These are phyloP conservation scores for Rhizopogon vinicolor DNA, from an alignment of 768 basidiomycete genomes.

Conservation along the genomic window DNA sequence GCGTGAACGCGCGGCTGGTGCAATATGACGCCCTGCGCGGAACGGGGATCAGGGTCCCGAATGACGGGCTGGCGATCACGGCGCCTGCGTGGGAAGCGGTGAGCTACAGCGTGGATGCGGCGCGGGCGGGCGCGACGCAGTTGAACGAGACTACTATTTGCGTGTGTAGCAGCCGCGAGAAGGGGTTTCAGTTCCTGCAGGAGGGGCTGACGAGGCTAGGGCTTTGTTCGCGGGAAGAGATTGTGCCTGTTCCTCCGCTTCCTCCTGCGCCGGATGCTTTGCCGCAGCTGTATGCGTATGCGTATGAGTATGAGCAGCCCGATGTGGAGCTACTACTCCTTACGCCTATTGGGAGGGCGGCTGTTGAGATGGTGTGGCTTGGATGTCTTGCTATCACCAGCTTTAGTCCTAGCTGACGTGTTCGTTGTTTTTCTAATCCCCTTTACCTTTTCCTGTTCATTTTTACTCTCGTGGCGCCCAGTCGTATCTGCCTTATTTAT, in stretches of 20 bases:
- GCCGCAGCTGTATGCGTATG: conserved; percentile 20
- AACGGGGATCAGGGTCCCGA: conserved; percentile 70
- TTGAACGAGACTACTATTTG: conserved; percentile 47
- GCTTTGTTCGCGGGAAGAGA: conserved; percentile 39
- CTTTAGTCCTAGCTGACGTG: conserved; percentile 24
- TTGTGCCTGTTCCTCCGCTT: conserved; percentile 5
- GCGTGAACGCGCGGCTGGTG: conserved; percentile 70
- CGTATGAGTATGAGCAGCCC: conserved; percentile 29
- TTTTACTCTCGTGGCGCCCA: neutral
- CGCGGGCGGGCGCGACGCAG: conserved; percentile 29
- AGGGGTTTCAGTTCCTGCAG: conserved; percentile 74
- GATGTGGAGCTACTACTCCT: conserved; percentile 29
- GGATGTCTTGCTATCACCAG: conserved; percentile 48
- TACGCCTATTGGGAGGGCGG: conserved; percentile 45
- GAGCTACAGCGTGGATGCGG: conserved; percentile 26
- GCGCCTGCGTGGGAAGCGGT: conserved; percentile 54
- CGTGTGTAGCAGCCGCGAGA: conserved; percentile 54
- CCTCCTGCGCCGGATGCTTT: conserved; percentile 9
- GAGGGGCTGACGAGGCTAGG: conserved; percentile 78
- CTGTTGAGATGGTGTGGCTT: conserved; percentile 51
- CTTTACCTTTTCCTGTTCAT: neutral
- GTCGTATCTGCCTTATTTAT: too few species aligned
- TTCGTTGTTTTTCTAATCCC: neutral
- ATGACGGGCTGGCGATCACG: conserved; percentile 62
- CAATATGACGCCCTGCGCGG: conserved; percentile 67